Evolutionary conservation across 1,284 basidiomycete species (phyloP), one percentile per base, ranked within the genome.

Genomic region (Earliella scabrosa): DNA sequence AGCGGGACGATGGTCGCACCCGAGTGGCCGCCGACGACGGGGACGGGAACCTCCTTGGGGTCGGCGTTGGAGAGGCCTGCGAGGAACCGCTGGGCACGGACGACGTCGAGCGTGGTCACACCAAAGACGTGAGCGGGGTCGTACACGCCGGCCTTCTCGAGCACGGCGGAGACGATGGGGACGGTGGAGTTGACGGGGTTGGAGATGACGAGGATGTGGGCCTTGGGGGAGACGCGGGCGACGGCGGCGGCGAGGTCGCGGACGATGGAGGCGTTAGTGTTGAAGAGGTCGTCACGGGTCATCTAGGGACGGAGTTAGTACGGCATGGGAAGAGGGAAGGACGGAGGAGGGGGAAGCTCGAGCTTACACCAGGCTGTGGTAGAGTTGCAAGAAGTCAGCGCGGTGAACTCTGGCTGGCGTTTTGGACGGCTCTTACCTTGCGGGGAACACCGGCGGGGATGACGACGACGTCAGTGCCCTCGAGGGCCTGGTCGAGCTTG

Each of bases 261-360:
- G 68, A 98, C 95, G 74, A 99, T 97, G 60, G 92, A 94, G 52
- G 94, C 94, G 73, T 97, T 96, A 64, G 93, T 95, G 81, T 96
- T 97, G 89, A 99, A 99, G 61, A 99, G 92, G 75, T 99, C 97
- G 74, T 99, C 97, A 79, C 97, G 94, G 77, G 90, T 94, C 95
- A 95, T 94, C 88, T 90, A 5, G 32, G 11, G 55, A 64, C 67
- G 70, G 57, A 61, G 74, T 73, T 62, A 74, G 63, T 63, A 53
- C 50, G 59, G 64, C 29, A 54, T 66, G 54, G 29, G 23, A 57
- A 50, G 50, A 48, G 51, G 29, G 13, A 47, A n/a, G n/a, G n/a
- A n/a, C 44, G 51, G 66, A 32, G 40, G 26, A 47, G 20, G 56
- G 18, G 50, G 34, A 38, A 48, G 24, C 11, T n/a, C 41, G 24